phyloP scores from a whole-genome alignment of 192 early-diverging fungal genomes.

The Phycomyces blakesleeanus region DNA sequence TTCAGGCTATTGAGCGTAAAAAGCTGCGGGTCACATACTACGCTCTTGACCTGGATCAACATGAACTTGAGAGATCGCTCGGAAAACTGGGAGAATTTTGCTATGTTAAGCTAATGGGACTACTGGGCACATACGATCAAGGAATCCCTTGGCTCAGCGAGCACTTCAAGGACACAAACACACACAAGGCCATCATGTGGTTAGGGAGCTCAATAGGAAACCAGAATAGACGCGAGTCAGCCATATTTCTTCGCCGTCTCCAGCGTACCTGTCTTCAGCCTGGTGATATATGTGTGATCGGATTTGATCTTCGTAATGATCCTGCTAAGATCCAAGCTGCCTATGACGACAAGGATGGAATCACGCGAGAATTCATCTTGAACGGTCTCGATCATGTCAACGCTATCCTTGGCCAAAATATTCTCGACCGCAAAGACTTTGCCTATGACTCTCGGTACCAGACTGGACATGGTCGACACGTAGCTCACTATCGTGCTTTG shows the following conservation, averaged over 20 bases:
- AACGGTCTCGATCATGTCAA: conserved; percentile 82
- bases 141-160: conserved; percentile 56
- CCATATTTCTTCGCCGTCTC: conserved; percentile 60
- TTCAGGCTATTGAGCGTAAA: conserved; percentile 66
- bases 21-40: conserved; percentile 73
- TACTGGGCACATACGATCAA: conserved; percentile 90
- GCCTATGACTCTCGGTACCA: conserved; percentile 76
- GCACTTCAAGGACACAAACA: conserved; percentile 9
- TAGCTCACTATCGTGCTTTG: conserved; percentile 70
- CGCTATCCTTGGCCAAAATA: conserved; percentile 50
- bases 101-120: conserved; percentile 69
- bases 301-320: conserved; percentile 81
- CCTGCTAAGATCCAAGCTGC: conserved; percentile 65
- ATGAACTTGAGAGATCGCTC: conserved; percentile 71
- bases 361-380: conserved; percentile 80
- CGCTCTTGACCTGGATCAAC: conserved; percentile 85
- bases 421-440: conserved; percentile 67
- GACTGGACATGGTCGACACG: conserved; percentile 66
- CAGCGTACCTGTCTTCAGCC: conserved; percentile 51
- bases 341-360: conserved; percentile 78
- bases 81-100: conserved; percentile 58
- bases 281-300: conserved; percentile 78
- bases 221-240: conserved; percentile 58
- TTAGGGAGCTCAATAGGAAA: conserved; percentile 91
- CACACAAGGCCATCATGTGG: conserved; percentile 78